Evolutionary conservation across 169 alveolate genomes (phyloP).

Genomic region (Plasmodium coatneyi): DNA sequence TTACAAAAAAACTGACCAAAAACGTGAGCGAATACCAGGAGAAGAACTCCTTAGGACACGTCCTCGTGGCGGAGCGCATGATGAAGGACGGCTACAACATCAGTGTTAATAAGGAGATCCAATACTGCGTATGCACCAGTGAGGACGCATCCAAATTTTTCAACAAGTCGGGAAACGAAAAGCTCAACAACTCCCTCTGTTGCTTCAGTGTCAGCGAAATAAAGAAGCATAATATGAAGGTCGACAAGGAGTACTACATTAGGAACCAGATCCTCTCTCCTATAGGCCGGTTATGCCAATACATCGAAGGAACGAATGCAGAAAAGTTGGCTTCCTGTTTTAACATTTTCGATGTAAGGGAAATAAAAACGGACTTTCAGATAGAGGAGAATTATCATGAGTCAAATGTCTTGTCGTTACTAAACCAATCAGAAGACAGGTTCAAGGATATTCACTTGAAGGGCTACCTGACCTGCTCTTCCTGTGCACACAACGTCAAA

Average conservation of each 20-base stretch:
- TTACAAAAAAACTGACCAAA: constrained; percentile 55
- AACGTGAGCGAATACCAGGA: constrained; percentile 88
- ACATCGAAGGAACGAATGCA: constrained; percentile 91
- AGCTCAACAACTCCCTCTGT: constrained; percentile 83
- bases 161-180: constrained; percentile 39
- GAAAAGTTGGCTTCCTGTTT: constrained; percentile 79
- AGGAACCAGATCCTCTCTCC: constrained; percentile 95
- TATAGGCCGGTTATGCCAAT: constrained; percentile 90
- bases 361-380: constrained; percentile 59
- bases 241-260: constrained; percentile 93
- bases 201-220: constrained; percentile 93
- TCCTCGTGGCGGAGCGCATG: constrained; percentile 93
- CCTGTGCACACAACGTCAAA: constrained; percentile 44
- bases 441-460: constrained; percentile 60
- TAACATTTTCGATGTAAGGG: constrained; percentile 53
- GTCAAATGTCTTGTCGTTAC: constrained; percentile 56
- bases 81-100: constrained; percentile 88
- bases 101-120: constrained; percentile 92
- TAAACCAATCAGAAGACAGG: constrained; percentile 65
- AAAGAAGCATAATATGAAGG: constrained; percentile 80
- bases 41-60: constrained; percentile 95
- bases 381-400: constrained; percentile 41
- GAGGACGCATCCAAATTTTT: constrained; percentile 35
- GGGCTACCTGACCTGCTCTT: constrained; percentile 49
- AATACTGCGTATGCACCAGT: constrained; percentile 92